These are phyloP conservation scores for Bryum argenteum DNA, from an alignment of 225 moss, liverwort and hornwort species.

Conservation along the genomic window DNA sequence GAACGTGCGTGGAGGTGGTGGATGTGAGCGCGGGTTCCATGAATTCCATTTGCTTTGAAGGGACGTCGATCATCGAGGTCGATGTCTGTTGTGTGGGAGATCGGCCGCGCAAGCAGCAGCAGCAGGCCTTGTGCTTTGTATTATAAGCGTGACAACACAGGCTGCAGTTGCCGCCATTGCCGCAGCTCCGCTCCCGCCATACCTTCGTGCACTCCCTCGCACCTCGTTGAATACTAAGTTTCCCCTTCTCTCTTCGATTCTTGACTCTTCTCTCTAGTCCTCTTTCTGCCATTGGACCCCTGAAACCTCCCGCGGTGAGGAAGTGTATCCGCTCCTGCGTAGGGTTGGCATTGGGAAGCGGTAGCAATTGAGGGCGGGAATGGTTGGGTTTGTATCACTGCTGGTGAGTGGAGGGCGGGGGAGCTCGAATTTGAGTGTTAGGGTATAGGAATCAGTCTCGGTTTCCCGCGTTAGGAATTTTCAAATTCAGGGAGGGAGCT, in stretches of 20 bases:
- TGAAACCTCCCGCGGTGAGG: background rate
- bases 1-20: constrained; percentile 28
- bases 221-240: background rate
- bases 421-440: constrained; percentile 11
- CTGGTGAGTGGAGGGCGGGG: background rate
- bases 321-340: constrained; percentile 1
- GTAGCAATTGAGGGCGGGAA: constrained; percentile 3
- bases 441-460: constrained; percentile 17
- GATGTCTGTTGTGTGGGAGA: constrained; percentile 25
- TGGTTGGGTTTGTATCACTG: background rate
- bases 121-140: constrained; percentile 14
- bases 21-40: constrained; percentile 19
- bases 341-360: constrained; percentile 29
- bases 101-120: constrained; percentile 16
- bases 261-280: too few relatives aligned
- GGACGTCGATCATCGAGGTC: constrained; percentile 23
- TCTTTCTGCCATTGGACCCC: background rate
- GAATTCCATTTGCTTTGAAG: constrained; percentile 17
- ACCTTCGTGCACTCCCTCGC: background rate
- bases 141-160: background rate
- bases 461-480: constrained; percentile 40
- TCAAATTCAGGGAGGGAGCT: constrained; percentile 22
- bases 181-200: constrained; percentile 39
- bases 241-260: background rate
- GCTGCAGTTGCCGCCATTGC: constrained; percentile 35